Percentiles rank a stretch among this genome's conserved stretches.
phyloP scores from a whole-genome alignment of 1,284 basidiomycete species.

The Pyrrhoderma noxium region DNA sequence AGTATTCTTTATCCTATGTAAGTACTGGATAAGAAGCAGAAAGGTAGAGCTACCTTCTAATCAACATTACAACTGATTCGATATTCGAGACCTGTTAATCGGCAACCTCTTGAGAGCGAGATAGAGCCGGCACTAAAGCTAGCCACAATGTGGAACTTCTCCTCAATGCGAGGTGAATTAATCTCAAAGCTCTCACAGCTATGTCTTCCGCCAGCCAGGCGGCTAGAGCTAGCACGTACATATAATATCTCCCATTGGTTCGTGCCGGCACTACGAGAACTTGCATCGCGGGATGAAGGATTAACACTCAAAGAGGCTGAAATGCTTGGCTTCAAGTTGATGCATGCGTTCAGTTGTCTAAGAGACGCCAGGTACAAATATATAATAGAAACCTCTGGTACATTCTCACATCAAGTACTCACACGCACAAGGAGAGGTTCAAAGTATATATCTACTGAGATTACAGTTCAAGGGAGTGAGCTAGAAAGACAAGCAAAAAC shows the following conservation, averaged over 20 bases:
- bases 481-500: no score
- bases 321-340: not conserved
- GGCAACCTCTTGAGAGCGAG: no score
- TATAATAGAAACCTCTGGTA: no score
- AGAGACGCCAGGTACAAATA: not conserved
- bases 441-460: no score
- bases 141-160: not conserved
- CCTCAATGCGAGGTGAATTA: not conserved
- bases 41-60: no score
- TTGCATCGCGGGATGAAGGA: not conserved
- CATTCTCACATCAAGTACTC: no score
- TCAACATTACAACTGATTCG: no score
- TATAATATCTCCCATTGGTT: not conserved
- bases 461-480: no score
- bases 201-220: not conserved
- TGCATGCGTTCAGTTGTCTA: not conserved
- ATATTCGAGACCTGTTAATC: no score
- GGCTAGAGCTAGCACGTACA: not conserved
- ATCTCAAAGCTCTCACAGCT: not conserved
- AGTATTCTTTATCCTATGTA: not conserved
- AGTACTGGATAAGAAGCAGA: not conserved
- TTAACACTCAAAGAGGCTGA: not conserved
- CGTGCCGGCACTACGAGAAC: not conserved
- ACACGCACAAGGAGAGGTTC: no score
- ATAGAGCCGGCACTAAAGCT: not conserved